A percentile compares a stretch with the other conserved stretches of the same genome.
phyloP scores from a whole-genome alignment of 495 filamentous ascomycete species.

The Penicillium ochrochloron region DNA sequence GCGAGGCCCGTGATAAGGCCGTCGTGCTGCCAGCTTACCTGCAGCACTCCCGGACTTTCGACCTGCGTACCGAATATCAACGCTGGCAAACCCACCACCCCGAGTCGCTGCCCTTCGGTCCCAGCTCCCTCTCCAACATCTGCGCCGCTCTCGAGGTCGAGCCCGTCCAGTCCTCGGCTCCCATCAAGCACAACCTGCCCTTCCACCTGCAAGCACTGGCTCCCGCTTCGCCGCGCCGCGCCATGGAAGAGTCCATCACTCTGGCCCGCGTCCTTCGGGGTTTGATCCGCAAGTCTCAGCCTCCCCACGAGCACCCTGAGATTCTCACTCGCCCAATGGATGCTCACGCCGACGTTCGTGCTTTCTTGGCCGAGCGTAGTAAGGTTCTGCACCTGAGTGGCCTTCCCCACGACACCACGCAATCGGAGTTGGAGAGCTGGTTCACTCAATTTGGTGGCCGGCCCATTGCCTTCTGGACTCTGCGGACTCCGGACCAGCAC shows the following conservation, averaged over 20 bases:
- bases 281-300: conserved; percentile 93
- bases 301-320: conserved; percentile 88
- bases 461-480: conserved; percentile 99
- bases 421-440: conserved; percentile 98
- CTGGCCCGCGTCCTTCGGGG: conserved; percentile 89
- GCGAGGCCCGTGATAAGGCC: conserved; percentile 96
- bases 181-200: conserved; percentile 97
- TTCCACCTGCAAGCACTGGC: conserved; percentile 97
- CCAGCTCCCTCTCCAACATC: conserved; percentile 93
- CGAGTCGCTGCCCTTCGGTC: conserved; percentile 94
- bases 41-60: conserved; percentile 95
- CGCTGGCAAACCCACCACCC: conserved; percentile 98
- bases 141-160: conserved; percentile 97
- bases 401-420: conserved; percentile 95
- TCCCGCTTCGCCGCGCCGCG: conserved; percentile 93
- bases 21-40: conserved; percentile 96
- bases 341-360: conserved; percentile 93
- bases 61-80: conserved; percentile 95
- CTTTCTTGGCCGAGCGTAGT: conserved; percentile 91
- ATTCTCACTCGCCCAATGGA: conserved; percentile 94
- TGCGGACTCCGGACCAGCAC: conserved; percentile 96
- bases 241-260: conserved; percentile 96
- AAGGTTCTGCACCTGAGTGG: conserved; percentile 98
- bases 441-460: conserved; percentile 98
- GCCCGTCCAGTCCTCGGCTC: conserved; percentile 92